Base-by-base conservation (phyloP, 805 yeast genomes). In the Debaryomyces maramus region DNA sequence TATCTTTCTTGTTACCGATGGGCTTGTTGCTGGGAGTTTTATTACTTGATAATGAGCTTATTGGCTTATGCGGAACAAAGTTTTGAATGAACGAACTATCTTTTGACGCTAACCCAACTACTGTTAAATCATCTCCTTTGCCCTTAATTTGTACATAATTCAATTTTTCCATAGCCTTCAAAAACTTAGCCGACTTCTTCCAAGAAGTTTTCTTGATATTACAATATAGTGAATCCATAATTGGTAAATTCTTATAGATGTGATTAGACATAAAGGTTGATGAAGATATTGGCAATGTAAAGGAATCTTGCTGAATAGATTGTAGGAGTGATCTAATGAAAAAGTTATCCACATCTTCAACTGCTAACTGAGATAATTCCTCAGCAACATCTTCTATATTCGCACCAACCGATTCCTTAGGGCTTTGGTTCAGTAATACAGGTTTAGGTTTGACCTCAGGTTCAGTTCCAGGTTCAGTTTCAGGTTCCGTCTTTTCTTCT, bases 141-240 rank as follows among this genome's bases (percentile, higher is more conserved):
- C 96, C 97, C 50, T 89, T 88, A 18, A 83, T 58, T 41, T 80
- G 80, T 16, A 93, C 45, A 40, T 82, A 77, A 1, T 80, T 79
- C 32, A 73, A 72, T 57, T 88, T 91, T 48, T 87, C 96, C 82
- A 90, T 88, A 5, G 85, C 81, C 55, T 88, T 91, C 39, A 91
- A 64, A 53, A 83, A 88, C 58, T 89, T 90, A 10, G 89, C 76
- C 3, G 91, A 80, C 55, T 91, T 91, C 60, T 86, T 89, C 95
- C 95, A 91, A 3, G 89, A 78, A 0, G 96, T 81, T 54, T 80
- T 84, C 60, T 89, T 90, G 43, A 85, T 75, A 48, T 77, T 81
- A 28, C 82, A 75, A 36, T 63, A 61, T 19, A 64, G 58, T 3
- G 66, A 54, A 51, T 80, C 83, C 39, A 85, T 74, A 1, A 77